Conservation (phyloP, 129 eudicot genomes). For the Chrysanthemum lavandulifolium region DNA sequence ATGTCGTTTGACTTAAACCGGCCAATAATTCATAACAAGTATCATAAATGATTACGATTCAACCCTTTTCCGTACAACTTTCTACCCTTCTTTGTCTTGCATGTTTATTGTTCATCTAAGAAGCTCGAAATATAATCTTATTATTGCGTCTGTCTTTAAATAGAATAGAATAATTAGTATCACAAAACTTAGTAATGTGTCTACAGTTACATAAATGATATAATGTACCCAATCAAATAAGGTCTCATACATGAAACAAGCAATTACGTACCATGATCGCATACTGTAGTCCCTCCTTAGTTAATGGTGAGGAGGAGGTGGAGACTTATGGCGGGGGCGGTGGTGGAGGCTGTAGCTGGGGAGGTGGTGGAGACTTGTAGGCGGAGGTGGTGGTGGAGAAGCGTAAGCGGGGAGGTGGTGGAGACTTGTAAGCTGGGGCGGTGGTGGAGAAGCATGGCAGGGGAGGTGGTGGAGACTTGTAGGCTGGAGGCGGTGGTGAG, state of each 20-base stretch:
- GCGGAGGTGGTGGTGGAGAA: conserved; percentile 27
- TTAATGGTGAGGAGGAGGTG: conserved; percentile 48
- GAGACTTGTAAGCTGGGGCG: conserved; percentile 6
- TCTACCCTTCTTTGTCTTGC: background rate
- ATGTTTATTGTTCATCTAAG: background rate
- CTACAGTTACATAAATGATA: background rate
- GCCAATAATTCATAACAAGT: background rate
- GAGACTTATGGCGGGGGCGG: conserved; percentile 12
- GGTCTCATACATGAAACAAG: background rate
- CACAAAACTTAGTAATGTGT: background rate
- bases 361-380: conserved; percentile 4
- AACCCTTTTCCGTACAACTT: conserved; percentile 4
- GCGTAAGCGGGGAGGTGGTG: conserved; percentile 23
- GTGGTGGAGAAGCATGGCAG: background rate
- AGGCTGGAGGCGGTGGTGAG: no score
- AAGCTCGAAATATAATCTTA: conserved; percentile 1
- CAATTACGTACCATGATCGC: background rate
- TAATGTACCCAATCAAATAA: no score
- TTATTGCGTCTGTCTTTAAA: background rate
- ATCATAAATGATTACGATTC: conserved; percentile 5
- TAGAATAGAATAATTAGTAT: background rate
- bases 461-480: conserved; percentile 17
- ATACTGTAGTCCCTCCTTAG: background rate
- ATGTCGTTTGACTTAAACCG: no score
- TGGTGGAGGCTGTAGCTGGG: conserved; percentile 27